Percentiles rank a stretch among this genome's conserved stretches.
These are phyloP conservation scores for Fusarium subglutinans DNA, from an alignment of 2,329 filamentous ascomycete genomes.

Conservation along the genomic window DNA sequence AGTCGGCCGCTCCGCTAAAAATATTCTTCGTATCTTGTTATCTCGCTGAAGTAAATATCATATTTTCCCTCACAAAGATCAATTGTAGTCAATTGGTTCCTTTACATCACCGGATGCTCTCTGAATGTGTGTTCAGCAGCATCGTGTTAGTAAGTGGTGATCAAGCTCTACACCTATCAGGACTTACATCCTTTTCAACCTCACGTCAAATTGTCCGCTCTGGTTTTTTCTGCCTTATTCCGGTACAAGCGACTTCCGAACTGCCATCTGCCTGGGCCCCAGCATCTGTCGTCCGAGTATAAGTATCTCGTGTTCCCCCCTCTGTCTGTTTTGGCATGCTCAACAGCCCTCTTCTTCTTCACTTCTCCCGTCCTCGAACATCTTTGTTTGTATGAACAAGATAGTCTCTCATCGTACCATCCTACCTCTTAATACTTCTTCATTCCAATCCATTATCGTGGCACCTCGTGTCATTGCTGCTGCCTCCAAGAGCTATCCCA, in stretches of 20 bases:
- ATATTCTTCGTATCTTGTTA: neutral
- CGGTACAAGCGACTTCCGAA: conserved; percentile 13
- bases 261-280: neutral
- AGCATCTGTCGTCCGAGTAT: conserved; percentile 25
- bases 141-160: neutral
- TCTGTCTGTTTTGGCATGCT: conserved; percentile 19
- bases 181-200: neutral
- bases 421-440: neutral
- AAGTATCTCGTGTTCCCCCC: conserved; percentile 37
- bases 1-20: neutral
- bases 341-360: conserved; percentile 1
- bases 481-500: neutral
- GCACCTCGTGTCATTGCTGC: neutral
- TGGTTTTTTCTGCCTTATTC: conserved; percentile 3
- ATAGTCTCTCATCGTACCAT: neutral
- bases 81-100: neutral
- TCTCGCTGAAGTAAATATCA: too few species aligned
- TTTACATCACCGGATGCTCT: neutral
- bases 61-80: neutral
- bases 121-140: neutral
- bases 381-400: neutral
- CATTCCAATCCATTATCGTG: neutral
- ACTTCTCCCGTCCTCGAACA: neutral
- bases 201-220: neutral
- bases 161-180: neutral